phyloP scores from a whole-genome alignment of 148 eudicot species.

The Amaranthus cruentus region DNA sequence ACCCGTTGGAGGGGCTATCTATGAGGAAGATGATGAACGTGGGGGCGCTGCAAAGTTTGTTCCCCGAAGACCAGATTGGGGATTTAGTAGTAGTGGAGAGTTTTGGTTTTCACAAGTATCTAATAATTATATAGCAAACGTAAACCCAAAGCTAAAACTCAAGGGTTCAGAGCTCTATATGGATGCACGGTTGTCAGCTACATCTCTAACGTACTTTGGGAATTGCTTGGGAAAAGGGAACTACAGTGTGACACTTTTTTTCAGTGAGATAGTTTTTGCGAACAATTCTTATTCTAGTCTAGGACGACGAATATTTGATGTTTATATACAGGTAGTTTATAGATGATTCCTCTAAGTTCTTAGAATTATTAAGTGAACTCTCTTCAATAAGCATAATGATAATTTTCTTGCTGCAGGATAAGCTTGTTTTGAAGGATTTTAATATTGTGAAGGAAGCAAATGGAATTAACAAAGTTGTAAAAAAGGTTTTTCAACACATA shows the following conservation, averaged over 20 bases:
- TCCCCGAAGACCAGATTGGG: slow-evolving; percentile 40
- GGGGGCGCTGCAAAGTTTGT: slow-evolving; percentile 42
- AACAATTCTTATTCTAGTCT: slow-evolving; percentile 43
- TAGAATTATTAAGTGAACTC: background rate
- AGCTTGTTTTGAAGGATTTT: slow-evolving; percentile 40
- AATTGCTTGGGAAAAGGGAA: slow-evolving; percentile 63
- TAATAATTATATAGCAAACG: slow-evolving; percentile 23
- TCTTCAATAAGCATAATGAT: background rate
- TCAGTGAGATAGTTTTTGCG: slow-evolving; percentile 53
- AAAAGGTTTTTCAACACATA: slow-evolving; percentile 21
- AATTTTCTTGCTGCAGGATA: slow-evolving; percentile 41
- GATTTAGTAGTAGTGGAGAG: slow-evolving; percentile 56
- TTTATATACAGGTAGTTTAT: slow-evolving; percentile 59
- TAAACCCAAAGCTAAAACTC: slow-evolving; percentile 20
- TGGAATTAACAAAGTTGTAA: slow-evolving; percentile 34
- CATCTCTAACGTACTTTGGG: slow-evolving; percentile 63
- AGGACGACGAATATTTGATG: slow-evolving; percentile 64
- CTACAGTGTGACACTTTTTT: slow-evolving; percentile 55
- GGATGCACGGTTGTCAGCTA: slow-evolving; percentile 54
- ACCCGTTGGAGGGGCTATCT: slow-evolving; percentile 30
- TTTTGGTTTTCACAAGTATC: slow-evolving; percentile 21
- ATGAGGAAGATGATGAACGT: slow-evolving; percentile 40
- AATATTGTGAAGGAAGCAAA: slow-evolving; percentile 40
- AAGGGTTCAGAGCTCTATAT: slow-evolving; percentile 38
- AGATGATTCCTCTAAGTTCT: background rate